A percentile compares a stretch with the other conserved stretches of the same genome.
Conservation (phyloP, 2,329 filamentous ascomycete genomes). For the Fusarium lateritium region DNA sequence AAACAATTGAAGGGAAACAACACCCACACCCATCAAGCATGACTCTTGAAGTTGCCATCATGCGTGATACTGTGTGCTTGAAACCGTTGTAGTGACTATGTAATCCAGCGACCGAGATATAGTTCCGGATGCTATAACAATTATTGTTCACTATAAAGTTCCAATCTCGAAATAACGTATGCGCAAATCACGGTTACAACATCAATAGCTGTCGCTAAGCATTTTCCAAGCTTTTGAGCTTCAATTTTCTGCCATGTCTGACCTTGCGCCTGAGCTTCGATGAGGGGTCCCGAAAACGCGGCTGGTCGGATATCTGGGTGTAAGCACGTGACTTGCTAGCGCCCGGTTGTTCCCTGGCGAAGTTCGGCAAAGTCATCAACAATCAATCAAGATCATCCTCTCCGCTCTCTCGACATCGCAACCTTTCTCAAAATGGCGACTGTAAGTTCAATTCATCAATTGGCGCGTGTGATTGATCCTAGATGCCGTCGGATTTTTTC, state of each 20-base stretch:
- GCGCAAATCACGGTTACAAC: not conserved
- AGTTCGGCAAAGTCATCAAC: constrained; percentile 64
- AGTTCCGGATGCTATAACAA: not conserved
- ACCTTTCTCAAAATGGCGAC: constrained; percentile 75
- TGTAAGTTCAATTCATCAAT: constrained; percentile 68
- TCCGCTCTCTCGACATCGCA: constrained; percentile 63
- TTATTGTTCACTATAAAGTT: not conserved
- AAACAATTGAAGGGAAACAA: constrained; percentile 48
- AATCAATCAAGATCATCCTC: constrained; percentile 63
- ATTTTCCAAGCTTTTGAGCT: not conserved
- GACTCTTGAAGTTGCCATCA: not conserved
- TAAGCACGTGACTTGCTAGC: constrained; percentile 54
- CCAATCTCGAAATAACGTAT: not conserved
- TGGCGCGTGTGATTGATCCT: constrained; percentile 42
- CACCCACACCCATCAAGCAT: constrained; percentile 37
- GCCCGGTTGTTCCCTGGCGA: constrained; percentile 53
- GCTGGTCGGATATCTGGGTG: constrained; percentile 25
- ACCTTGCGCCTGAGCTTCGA: constrained; percentile 8
- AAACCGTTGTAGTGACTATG: not conserved
- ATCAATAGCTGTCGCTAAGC: not conserved
- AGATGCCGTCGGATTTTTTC: constrained; percentile 33
- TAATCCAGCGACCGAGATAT: not conserved
- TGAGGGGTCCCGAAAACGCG: constrained; percentile 47
- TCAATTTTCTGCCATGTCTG: constrained; percentile 2
- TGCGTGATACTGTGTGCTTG: constrained; percentile 2